These are phyloP conservation scores for Solanum peruvianum DNA, from an alignment of 257 asterid species.

Conservation along the genomic window DNA sequence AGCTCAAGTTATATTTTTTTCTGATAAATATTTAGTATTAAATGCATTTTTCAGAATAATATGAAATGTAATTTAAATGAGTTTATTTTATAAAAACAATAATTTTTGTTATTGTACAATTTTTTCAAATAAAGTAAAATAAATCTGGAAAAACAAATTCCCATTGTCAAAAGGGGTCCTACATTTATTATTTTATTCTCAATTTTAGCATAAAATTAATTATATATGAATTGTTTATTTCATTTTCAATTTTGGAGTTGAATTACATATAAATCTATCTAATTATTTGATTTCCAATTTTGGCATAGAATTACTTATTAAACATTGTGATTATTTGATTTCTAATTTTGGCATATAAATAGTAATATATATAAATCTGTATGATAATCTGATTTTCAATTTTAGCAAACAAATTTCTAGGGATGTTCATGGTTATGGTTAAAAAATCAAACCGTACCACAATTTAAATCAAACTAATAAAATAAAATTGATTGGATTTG, in stretches of 20 bases:
- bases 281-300: too few species aligned
- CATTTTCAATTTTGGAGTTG: too few species aligned
- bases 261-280: too few species aligned
- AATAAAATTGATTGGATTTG: too few species aligned
- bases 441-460: too few species aligned
- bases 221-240: too few species aligned
- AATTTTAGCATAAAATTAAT: background rate
- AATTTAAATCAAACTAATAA: too few species aligned
- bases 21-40: background rate
- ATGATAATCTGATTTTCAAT: too few species aligned
- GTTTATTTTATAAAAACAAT: background rate
- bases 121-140: background rate
- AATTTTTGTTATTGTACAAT: background rate
- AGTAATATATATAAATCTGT: background rate
- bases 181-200: background rate
- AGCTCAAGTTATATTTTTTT: background rate
- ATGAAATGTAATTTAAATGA: background rate
- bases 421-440: too few species aligned
- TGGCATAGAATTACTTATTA: background rate
- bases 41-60: background rate
- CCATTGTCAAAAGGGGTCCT: background rate
- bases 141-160: too few species aligned
- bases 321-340: background rate
- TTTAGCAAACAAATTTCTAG: background rate
- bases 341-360: background rate